A percentile compares a stretch with the other conserved stretches of the same genome.
Evolutionary conservation across 768 basidiomycete species (phyloP).

Genomic region (Coprinellus aureogranulatus): DNA sequence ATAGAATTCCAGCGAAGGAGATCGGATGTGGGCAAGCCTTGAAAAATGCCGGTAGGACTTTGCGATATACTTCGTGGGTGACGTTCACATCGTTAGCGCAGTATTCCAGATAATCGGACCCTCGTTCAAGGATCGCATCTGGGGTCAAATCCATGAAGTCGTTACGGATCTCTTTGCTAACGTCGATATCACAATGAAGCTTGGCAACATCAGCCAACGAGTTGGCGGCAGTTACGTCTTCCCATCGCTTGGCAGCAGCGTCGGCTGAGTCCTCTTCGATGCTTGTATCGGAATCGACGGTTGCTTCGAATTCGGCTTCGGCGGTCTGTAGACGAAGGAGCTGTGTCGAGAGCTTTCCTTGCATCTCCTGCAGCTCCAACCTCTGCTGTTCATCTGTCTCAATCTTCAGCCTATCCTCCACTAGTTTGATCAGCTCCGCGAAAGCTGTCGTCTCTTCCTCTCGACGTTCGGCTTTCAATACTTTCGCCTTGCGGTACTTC

Average conservation of each 20-base stretch:
- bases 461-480: conserved; percentile 49
- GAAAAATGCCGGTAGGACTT: conserved; percentile 80
- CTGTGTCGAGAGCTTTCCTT: conserved; percentile 39
- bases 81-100: conserved; percentile 82
- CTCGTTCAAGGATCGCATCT: conserved; percentile 58
- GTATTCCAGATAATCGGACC: conserved; percentile 78
- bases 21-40: conserved; percentile 86
- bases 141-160: conserved; percentile 72
- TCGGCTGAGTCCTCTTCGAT: conserved; percentile 26
- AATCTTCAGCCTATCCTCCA: conserved; percentile 47
- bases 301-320: conserved; percentile 9
- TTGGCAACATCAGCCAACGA: conserved; percentile 90
- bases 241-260: conserved; percentile 70
- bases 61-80: conserved; percentile 77
- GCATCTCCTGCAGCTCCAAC: conserved; percentile 37
- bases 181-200: conserved; percentile 77
- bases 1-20: conserved; percentile 84
- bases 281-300: conserved; percentile 14
- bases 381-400: conserved; percentile 48
- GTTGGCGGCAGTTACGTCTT: conserved; percentile 88
- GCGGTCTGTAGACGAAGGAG: conserved; percentile 25
- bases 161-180: conserved; percentile 76
- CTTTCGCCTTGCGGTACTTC: conserved; percentile 74
- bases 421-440: conserved; percentile 34
- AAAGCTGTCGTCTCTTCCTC: conserved; percentile 65